Evolutionary conservation across 306 rosid species (phyloP).

Genomic region (Datisca glomerata): DNA sequence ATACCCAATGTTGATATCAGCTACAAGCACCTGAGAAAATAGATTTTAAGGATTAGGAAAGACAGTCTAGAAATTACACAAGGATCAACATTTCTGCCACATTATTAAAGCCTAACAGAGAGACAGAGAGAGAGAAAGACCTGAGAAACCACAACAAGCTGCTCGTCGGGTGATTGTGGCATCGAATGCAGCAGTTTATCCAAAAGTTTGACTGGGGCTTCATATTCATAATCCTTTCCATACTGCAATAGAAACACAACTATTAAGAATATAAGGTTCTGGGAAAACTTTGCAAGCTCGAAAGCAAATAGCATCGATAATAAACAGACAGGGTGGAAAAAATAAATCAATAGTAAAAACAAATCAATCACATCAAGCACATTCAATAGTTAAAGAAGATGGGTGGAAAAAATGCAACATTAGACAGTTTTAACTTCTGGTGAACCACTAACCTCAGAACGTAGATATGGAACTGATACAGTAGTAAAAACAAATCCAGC

Average conservation of each 20-base stretch:
- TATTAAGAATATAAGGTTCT: neutral
- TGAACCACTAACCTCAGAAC: conserved; percentile 68
- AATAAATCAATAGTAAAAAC: conserved; percentile 2
- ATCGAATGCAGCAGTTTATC: conserved; percentile 78
- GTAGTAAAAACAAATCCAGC: conserved; percentile 85
- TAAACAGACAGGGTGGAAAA: neutral
- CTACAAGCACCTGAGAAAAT: conserved; percentile 74
- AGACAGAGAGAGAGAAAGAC: conserved; percentile 21
- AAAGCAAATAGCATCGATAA: no score
- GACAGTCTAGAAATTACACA: conserved; percentile 3
- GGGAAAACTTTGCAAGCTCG: neutral
- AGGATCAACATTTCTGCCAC: neutral
- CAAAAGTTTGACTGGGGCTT: conserved; percentile 93
- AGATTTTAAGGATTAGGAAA: conserved; percentile 5
- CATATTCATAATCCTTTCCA: conserved; percentile 84
- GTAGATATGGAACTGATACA: conserved; percentile 94
- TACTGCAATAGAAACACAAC: conserved; percentile 37
- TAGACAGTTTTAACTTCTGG: no score
- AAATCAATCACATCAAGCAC: neutral
- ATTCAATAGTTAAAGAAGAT: neutral
- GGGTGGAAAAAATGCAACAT: neutral
- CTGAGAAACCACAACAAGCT: conserved; percentile 91
- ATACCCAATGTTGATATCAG: conserved; percentile 89
- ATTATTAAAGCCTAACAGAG: neutral
- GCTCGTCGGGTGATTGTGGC: conserved; percentile 81